A percentile compares a stretch with the other conserved stretches of the same genome.
Conservation (phyloP, 1,284 basidiomycete species). For the Leccinum griseonigrum region DNA sequence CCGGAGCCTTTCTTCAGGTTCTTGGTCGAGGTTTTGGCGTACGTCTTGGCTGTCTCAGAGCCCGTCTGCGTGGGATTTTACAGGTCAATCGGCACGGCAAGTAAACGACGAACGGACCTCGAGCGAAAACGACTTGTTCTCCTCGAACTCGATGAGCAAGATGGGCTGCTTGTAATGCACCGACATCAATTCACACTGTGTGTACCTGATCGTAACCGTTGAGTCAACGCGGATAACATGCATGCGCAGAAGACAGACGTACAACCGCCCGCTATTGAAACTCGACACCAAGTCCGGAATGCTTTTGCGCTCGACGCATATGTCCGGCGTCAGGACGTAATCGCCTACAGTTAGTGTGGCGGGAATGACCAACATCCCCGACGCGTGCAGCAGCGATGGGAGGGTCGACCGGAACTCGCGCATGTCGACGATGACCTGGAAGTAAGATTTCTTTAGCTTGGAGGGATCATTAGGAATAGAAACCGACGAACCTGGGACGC, state of each 20-base stretch:
- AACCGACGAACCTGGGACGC: constrained; percentile 60
- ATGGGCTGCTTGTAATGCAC: constrained; percentile 94
- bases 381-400: constrained; percentile 87
- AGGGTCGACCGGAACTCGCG: constrained; percentile 94
- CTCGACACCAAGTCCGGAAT: constrained; percentile 88
- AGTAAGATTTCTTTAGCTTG: not conserved
- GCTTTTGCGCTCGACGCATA: constrained; percentile 96
- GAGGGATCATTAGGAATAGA: not conserved
- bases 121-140: constrained; percentile 92
- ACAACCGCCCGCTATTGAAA: constrained; percentile 93
- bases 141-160: constrained; percentile 97
- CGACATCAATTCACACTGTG: constrained; percentile 97
- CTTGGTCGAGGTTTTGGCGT: constrained; percentile 52
- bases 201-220: constrained; percentile 59
- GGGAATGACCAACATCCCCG: constrained; percentile 80
- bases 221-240: not conserved
- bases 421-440: constrained; percentile 92
- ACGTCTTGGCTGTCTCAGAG: constrained; percentile 61
- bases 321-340: constrained; percentile 93
- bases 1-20: constrained; percentile 48
- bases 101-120: constrained; percentile 51
- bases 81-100: constrained; percentile 1
- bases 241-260: constrained; percentile 31
- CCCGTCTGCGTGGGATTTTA: constrained; percentile 41
- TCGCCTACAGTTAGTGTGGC: constrained; percentile 94